phyloP scores from a whole-genome alignment of 805 yeast genomes.

The Kuraishia floccosa region DNA sequence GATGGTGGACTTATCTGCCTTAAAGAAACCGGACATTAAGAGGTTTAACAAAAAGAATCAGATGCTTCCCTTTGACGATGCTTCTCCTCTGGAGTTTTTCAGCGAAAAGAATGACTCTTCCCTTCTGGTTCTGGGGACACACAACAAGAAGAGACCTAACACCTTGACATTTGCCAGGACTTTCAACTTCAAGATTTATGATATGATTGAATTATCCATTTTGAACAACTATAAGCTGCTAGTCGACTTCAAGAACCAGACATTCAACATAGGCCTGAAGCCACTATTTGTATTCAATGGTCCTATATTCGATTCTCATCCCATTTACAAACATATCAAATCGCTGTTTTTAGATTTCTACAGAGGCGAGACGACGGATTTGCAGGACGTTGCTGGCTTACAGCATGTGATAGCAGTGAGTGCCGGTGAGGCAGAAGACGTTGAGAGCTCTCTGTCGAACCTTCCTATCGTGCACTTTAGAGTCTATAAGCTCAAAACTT shows the following conservation, averaged over 20 bases:
- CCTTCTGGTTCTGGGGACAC: conserved; percentile 63
- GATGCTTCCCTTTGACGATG: conserved; percentile 87
- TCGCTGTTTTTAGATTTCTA: conserved; percentile 86
- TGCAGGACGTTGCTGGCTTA: conserved; percentile 90
- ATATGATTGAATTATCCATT: conserved; percentile 83
- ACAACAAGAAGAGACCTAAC: conserved; percentile 88
- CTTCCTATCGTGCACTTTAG: conserved; percentile 82
- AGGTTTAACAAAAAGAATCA: conserved; percentile 85
- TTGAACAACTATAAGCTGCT: conserved; percentile 61
- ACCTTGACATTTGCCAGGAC: conserved; percentile 82
- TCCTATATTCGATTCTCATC: conserved; percentile 80
- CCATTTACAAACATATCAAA: conserved; percentile 75
- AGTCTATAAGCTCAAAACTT: conserved; percentile 79
- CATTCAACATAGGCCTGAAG: conserved; percentile 81
- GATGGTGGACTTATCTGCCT: conserved; percentile 76
- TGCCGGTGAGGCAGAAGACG: conserved; percentile 67
- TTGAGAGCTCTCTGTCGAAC: conserved; percentile 40
- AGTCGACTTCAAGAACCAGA: conserved; percentile 66
- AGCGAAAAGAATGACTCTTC: conserved; percentile 92
- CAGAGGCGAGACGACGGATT: conserved; percentile 69
- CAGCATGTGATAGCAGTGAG: conserved; percentile 83
- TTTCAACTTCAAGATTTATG: conserved; percentile 82
- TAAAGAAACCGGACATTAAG: conserved; percentile 85
- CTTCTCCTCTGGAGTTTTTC: conserved; percentile 76
- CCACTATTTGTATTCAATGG: conserved; percentile 95